A percentile compares a stretch with the other conserved stretches of the same genome.
Conservation (phyloP, 1,284 basidiomycete genomes). For the Singerocomus inundabilis region DNA sequence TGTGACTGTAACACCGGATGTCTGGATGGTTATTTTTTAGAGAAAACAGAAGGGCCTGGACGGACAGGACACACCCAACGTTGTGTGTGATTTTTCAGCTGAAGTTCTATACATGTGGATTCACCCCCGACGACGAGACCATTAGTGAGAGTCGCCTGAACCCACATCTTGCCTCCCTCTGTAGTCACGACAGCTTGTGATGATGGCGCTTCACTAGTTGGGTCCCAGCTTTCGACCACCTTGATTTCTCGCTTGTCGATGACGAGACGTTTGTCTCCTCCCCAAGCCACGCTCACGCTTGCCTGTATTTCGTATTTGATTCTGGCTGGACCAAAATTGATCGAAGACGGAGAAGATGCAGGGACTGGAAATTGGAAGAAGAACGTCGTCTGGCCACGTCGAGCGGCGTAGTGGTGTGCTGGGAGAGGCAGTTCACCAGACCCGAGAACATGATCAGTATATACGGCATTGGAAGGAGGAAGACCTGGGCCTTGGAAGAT, state of each 20-base stretch:
- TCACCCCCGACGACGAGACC: constrained; percentile 64
- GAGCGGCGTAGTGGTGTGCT: constrained; percentile 61
- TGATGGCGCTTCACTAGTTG: constrained; percentile 36
- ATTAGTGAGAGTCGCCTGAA: constrained; percentile 62
- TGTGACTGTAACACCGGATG: constrained; percentile 57
- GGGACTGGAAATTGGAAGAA: constrained; percentile 71
- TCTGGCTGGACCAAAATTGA: constrained; percentile 63
- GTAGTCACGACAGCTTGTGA: constrained; percentile 63
- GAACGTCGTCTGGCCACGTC: constrained; percentile 69
- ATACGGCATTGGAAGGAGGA: constrained; percentile 76
- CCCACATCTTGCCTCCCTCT: constrained; percentile 76
- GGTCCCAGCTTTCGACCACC: constrained; percentile 56
- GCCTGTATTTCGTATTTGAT: constrained; percentile 70
- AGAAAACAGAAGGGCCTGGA: constrained; percentile 1
- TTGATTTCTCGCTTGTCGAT: constrained; percentile 59
- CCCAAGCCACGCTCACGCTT: constrained; percentile 69
- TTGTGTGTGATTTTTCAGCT: constrained; percentile 73
- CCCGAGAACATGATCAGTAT: constrained; percentile 45
- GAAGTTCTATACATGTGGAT: constrained; percentile 66
- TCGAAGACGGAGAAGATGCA: constrained; percentile 60
- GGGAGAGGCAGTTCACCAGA: constrained; percentile 59
- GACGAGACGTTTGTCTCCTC: constrained; percentile 64
- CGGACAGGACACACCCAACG: constrained; percentile 55
- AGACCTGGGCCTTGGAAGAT: constrained; percentile 77
- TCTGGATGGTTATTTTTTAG: constrained; percentile 43